Conservation (phyloP, 257 asterid species). For the Leonotis leonurus region DNA sequence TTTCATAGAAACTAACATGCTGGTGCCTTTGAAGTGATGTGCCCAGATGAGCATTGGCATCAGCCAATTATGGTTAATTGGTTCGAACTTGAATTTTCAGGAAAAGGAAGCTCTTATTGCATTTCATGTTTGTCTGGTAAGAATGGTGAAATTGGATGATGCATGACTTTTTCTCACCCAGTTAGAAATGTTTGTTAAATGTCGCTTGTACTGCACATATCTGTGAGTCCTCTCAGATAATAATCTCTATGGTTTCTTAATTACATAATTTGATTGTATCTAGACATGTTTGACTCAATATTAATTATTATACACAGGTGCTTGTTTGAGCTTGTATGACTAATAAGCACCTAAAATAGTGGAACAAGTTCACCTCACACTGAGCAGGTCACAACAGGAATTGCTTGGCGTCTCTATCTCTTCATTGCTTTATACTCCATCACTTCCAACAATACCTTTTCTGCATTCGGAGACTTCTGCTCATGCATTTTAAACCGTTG, state of each 20-base stretch:
- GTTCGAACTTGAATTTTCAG: not conserved
- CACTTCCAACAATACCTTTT: not conserved
- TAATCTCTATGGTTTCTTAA: not conserved
- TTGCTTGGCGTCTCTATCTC: too few species aligned
- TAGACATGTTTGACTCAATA: not conserved
- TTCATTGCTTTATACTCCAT: not conserved
- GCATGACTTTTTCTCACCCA: not conserved
- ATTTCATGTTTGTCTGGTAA: not conserved
- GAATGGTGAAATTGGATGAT: not conserved
- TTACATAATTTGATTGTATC: not conserved
- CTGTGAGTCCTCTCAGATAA: not conserved
- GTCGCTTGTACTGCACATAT: not conserved
- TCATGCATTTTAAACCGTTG: constrained; percentile 8
- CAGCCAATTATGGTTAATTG: not conserved
- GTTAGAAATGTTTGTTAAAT: not conserved
- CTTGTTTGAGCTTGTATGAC: not conserved
- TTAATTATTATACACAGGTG: not conserved
- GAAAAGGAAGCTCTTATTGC: not conserved
- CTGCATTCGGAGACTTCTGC: not conserved
- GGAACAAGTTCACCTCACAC: not conserved
- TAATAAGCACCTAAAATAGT: not conserved
- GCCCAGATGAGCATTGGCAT: not conserved
- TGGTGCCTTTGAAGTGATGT: not conserved
- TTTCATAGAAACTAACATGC: not conserved
- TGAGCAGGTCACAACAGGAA: too few species aligned